Evolutionary conservation across 805 yeast genomes (phyloP).

Genomic region (Saccharomycodes ludwigii): DNA sequence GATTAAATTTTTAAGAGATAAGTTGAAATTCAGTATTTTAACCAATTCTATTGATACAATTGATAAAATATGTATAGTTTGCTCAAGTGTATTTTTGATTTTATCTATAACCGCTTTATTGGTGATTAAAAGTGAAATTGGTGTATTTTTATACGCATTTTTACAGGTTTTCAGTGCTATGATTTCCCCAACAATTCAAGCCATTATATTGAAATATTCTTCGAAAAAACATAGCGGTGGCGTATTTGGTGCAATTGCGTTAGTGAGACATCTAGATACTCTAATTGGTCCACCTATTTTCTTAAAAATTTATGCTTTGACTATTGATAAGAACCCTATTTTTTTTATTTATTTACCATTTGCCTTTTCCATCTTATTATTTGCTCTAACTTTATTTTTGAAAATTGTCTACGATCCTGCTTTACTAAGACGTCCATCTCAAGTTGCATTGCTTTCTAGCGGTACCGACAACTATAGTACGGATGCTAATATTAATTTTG

Average conservation of each 20-base stretch:
- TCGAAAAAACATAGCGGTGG: conserved; percentile 54
- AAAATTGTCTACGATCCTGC: conserved; percentile 10
- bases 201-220: conserved; percentile 48
- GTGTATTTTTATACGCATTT: conserved; percentile 17
- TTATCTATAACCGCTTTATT: conserved; percentile 24
- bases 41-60: conserved; percentile 37
- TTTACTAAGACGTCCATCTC: conserved; percentile 12
- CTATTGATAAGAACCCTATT: conserved; percentile 28
- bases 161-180: conserved; percentile 38
- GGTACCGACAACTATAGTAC: no score
- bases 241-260: conserved; percentile 56
- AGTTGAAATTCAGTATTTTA: conserved; percentile 23
- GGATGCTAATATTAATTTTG: no score
- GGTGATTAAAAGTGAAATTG: conserved; percentile 17
- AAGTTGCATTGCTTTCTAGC: conserved; percentile 5
- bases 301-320: conserved; percentile 34
- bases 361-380: conserved; percentile 9
- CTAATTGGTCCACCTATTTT: conserved; percentile 38
- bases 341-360: conserved; percentile 24
- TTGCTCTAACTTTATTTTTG: conserved; percentile 12
- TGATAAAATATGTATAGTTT: conserved; percentile 29
- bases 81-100: conserved; percentile 25
- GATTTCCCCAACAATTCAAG: conserved; percentile 45
- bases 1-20: conserved; percentile 23
- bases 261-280: conserved; percentile 38